Evolutionary conservation across 2,329 filamentous ascomycete species (phyloP).

Genomic region (Aspergillus sp.): DNA sequence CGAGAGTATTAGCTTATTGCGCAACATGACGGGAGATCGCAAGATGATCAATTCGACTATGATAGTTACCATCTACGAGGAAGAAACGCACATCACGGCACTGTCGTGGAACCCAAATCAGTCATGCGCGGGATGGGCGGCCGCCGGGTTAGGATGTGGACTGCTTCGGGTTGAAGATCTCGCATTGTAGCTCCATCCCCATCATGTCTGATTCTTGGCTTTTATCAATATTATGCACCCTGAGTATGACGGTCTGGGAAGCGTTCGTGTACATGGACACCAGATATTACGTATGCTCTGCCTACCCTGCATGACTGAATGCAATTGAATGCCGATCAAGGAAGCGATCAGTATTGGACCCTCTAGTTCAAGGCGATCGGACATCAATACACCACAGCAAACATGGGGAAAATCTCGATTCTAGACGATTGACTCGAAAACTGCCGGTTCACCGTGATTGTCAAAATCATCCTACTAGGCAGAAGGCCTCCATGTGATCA

Average conservation of each 20-base stretch:
- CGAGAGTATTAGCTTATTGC: constrained; percentile 35
- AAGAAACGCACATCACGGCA: constrained; percentile 61
- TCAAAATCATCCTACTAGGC: background rate
- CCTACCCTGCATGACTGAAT: background rate
- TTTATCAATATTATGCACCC: background rate
- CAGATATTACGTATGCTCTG: constrained; percentile 6
- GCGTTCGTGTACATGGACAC: background rate
- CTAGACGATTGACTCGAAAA: background rate
- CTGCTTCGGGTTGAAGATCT: constrained; percentile 67
- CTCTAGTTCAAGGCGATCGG: background rate
- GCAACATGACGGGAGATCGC: constrained; percentile 31
- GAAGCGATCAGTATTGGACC: background rate
- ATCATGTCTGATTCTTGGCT: background rate
- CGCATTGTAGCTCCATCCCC: constrained; percentile 36
- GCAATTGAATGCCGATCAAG: background rate
- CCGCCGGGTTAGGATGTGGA: constrained; percentile 65
- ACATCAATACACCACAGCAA: background rate
- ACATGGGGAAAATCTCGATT: background rate
- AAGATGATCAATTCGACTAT: constrained; percentile 32
- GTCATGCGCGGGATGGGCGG: constrained; percentile 66
- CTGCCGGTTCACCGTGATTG: background rate
- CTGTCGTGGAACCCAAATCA: constrained; percentile 69
- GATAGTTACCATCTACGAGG: constrained; percentile 56
- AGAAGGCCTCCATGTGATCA: too few relatives aligned
- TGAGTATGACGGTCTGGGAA: background rate